Evolutionary conservation across 1,284 basidiomycete genomes (phyloP).

Genomic region (Fomitopsis pinicola): DNA sequence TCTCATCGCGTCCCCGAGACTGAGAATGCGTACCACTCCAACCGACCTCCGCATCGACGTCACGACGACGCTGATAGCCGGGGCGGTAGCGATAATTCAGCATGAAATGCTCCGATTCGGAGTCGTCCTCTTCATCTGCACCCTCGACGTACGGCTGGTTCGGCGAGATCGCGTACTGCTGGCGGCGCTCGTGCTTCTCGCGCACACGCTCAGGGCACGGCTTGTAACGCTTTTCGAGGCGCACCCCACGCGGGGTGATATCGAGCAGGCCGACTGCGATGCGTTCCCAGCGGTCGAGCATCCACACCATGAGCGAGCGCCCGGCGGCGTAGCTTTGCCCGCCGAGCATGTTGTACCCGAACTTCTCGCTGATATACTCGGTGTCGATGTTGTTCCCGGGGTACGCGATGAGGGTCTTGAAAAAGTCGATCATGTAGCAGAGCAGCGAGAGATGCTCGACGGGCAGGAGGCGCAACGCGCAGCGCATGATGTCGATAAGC

Average conservation of each 20-base stretch:
- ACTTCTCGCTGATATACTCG: constrained; percentile 29
- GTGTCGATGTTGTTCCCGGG: constrained; percentile 29
- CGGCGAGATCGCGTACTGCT: background rate
- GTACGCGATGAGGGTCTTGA: constrained; percentile 34
- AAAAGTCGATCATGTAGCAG: constrained; percentile 61
- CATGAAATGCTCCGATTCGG: background rate
- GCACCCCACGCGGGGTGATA: background rate
- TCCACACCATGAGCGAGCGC: constrained; percentile 25
- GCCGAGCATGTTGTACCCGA: constrained; percentile 27
- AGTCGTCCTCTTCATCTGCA: background rate
- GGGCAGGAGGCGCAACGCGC: constrained; percentile 59
- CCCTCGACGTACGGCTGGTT: background rate
- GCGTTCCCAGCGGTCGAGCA: constrained; percentile 27
- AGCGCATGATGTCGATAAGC: constrained; percentile 42
- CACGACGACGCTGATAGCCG: too few relatives aligned
- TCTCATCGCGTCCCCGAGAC: too few relatives aligned
- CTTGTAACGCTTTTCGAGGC: background rate
- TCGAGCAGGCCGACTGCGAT: constrained; percentile 26
- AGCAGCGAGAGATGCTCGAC: constrained; percentile 52
- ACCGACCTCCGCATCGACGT: too few relatives aligned
- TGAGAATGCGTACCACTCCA: too few relatives aligned
- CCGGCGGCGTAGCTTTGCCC: constrained; percentile 15
- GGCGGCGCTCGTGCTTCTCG: background rate
- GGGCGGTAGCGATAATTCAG: too few relatives aligned
- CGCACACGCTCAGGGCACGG: too few relatives aligned